These are phyloP conservation scores for Tolypocladium tropicale DNA, from an alignment of 2,329 filamentous ascomycete genomes.

Conservation along the genomic window DNA sequence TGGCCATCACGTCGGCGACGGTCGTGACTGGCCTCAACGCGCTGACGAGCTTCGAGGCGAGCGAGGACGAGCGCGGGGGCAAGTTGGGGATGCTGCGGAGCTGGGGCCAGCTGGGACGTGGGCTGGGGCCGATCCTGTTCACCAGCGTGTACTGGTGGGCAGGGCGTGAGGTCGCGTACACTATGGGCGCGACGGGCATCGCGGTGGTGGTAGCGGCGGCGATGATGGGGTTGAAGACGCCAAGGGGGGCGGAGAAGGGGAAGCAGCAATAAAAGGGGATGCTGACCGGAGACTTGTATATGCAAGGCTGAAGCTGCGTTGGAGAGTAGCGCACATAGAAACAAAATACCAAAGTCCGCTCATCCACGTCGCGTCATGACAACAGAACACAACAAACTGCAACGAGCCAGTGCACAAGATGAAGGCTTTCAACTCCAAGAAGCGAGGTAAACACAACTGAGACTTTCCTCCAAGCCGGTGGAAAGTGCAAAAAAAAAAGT, in stretches of 20 bases:
- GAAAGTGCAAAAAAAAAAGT: slow-evolving; percentile 3
- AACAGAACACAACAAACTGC: not conserved
- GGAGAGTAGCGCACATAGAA: not conserved
- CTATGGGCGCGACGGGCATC: slow-evolving; percentile 71
- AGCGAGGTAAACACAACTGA: not conserved
- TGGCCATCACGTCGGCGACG: slow-evolving; percentile 86
- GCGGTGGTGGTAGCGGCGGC: slow-evolving; percentile 60
- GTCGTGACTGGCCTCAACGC: slow-evolving; percentile 93
- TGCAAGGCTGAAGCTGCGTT: not conserved
- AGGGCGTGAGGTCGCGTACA: slow-evolving; percentile 76
- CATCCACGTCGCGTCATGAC: not conserved
- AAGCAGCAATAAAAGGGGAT: slow-evolving; percentile 2
- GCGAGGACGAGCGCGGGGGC: slow-evolving; percentile 67
- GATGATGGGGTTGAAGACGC: slow-evolving; percentile 61
- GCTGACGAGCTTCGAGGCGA: slow-evolving; percentile 81
- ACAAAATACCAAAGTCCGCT: no score
- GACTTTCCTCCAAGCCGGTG: not conserved
- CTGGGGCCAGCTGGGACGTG: slow-evolving; percentile 79
- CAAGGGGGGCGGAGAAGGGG: slow-evolving; percentile 20
- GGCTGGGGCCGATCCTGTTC: slow-evolving; percentile 79
- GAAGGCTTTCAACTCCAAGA: not conserved
- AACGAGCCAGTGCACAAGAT: not conserved
- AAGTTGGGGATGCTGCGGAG: slow-evolving; percentile 76
- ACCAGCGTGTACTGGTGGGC: slow-evolving; percentile 99
- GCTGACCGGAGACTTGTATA: not conserved